Base-by-base conservation (phyloP, 371 early-diverging fungal species). In the Thermomucor indicae-seudaticae region DNA sequence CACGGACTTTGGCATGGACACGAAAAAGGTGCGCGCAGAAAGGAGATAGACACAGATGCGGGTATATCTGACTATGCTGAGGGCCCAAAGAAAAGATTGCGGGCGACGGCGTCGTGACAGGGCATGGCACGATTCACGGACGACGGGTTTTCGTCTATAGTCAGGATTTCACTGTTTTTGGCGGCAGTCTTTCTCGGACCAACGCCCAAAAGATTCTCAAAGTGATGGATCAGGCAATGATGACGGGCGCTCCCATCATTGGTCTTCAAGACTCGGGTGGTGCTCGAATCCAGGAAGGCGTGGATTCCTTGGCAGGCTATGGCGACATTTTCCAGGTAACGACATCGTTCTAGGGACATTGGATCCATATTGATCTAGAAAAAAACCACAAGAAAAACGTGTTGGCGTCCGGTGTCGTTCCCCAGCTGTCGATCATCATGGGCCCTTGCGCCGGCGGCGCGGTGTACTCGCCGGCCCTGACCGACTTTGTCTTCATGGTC, bases 361-460 rank as follows among this genome's bases (percentile, higher is more conserved):
- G 5, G 19, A 16, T 19, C 37, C 16, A 37, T 19, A 19, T 42
- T 23, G 43, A 42, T 24, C 4, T 42, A 23, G 35, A 19, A 30
- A 39, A 43, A 4, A 23, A 35, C 28, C 25, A 47, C 10, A 38
- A 55, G 74, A 83, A 86, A 54, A 97, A 97, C 66, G 95, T 94
- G 27, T 50, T 88, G 58, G 92, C 94, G 2, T 93, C 93, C 1
- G 97, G 97, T 14, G 96, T 96, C 8, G 78, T 97, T 32, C 97
- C 97, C 31, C 97, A 97, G 64, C 85, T 97, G 41, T 95, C 96
- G 2, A 57, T 97, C 42, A 90, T 97, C 42, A 96, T 97, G 97
- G 97, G 97, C 1, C 97, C 97, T 5, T 97, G 96, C 64, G 97
- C 97, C 23, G 97, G 91, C 52, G 97, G 96, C 29, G 96, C 96